These are phyloP conservation scores for Berberis thunbergii DNA, from an alignment of 164 flowering plant species.

Conservation along the genomic window DNA sequence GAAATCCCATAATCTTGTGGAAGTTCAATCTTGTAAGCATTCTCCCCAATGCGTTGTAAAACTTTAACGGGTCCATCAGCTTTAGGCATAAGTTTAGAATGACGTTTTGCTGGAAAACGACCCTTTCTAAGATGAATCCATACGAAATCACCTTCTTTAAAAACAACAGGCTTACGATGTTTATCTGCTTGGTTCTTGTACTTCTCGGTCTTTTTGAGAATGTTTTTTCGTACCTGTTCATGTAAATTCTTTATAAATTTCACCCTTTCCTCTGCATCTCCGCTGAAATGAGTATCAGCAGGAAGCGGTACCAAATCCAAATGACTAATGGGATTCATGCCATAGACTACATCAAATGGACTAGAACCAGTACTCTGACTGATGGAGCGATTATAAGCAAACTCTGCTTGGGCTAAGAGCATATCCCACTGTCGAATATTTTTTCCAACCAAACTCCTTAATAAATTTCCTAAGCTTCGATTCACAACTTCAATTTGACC, in stretches of 20 bases:
- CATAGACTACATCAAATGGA: conserved; percentile 11
- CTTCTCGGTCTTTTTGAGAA: conserved; percentile 2
- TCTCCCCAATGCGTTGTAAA: conserved; percentile 9
- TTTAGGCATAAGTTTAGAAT: conserved; percentile 4
- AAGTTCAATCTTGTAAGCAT: conserved; percentile 19
- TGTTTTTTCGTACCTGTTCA: neutral
- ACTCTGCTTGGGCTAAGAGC: too few relatives aligned
- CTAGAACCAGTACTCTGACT: neutral
- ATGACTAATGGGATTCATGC: conserved; percentile 4
- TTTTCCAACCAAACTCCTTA: neutral
- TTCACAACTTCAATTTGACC: neutral
- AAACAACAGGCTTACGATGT: neutral
- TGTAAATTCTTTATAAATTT: conserved; percentile 1
- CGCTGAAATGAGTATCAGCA: neutral
- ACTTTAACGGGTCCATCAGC: conserved; percentile 1
- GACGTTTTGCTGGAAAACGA: conserved; percentile 6
- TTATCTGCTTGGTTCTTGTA: conserved; percentile 5
- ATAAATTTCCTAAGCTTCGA: neutral
- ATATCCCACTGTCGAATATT: conserved; percentile 1
- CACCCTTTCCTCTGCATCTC: conserved; percentile 5
- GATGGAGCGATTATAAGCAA: neutral
- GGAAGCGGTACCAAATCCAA: conserved; percentile 6
- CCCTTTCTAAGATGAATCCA: conserved; percentile 19
- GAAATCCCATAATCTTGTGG: conserved; percentile 4
- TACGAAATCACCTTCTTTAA: conserved; percentile 13